A percentile compares a stretch with the other conserved stretches of the same genome.
phyloP scores from a whole-genome alignment of 768 basidiomycete genomes.

The Kwoniella heveanensis region DNA sequence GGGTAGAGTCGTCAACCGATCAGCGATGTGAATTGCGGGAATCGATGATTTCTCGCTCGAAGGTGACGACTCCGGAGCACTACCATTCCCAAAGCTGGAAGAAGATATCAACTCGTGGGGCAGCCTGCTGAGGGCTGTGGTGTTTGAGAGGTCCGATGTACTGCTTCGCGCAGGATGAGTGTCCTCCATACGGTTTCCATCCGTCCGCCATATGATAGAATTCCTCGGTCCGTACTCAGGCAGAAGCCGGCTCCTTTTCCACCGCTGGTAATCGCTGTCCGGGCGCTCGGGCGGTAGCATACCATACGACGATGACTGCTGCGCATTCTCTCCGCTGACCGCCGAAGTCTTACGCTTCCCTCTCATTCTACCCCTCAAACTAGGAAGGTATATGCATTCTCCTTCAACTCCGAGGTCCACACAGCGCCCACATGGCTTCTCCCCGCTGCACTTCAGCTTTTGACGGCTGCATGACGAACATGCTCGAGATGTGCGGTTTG shows the following conservation, averaged over 20 bases:
- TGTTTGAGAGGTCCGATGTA: not conserved
- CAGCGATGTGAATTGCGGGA: slow-evolving; percentile 6
- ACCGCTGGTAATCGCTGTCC: slow-evolving; percentile 4
- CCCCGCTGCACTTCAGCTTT: slow-evolving; percentile 37
- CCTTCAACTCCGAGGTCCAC: not conserved
- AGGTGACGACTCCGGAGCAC: not conserved
- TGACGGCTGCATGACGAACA: slow-evolving; percentile 36
- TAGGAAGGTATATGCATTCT: slow-evolving; percentile 36
- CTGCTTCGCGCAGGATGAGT: not conserved
- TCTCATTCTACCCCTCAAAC: slow-evolving; percentile 36
- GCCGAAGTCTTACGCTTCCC: slow-evolving; percentile 22
- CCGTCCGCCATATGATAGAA: slow-evolving; percentile 3
- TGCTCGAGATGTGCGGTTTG: slow-evolving; percentile 21
- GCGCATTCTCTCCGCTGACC: not conserved
- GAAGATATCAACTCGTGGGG: not conserved
- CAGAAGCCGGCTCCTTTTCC: slow-evolving; percentile 7
- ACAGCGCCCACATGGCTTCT: slow-evolving; percentile 39
- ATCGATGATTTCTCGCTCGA: not conserved
- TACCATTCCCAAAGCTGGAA: not conserved
- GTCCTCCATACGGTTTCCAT: not conserved
- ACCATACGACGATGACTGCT: slow-evolving; percentile 6
- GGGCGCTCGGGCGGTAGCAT: slow-evolving; percentile 17
- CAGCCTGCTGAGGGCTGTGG: not conserved
- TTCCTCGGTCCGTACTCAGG: not conserved
- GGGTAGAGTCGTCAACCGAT: slow-evolving; percentile 38